phyloP scores from a whole-genome alignment of 2,329 filamentous ascomycete species.

The Venturia asperata region DNA sequence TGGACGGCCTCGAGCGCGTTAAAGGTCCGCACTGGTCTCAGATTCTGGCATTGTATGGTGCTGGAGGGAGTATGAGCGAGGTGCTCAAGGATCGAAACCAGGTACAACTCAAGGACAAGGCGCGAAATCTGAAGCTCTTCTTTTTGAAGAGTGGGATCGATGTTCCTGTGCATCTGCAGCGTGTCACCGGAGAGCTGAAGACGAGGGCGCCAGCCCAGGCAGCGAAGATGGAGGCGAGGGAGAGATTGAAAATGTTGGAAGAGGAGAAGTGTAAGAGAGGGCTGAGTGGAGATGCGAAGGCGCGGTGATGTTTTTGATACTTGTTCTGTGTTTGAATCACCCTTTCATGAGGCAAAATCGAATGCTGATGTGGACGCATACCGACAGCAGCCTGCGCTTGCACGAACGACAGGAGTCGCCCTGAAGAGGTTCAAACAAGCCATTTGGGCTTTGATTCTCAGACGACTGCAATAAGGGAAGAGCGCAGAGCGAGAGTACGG shows the following conservation, averaged over 20 bases:
- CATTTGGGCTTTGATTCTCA: no score
- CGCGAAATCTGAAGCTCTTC: slow-evolving; percentile 80
- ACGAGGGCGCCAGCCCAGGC: slow-evolving; percentile 67
- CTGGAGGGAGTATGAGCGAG: slow-evolving; percentile 70
- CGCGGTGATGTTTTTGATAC: not conserved
- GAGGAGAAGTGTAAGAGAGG: slow-evolving; percentile 13
- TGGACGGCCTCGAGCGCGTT: slow-evolving; percentile 80
- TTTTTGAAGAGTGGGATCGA: slow-evolving; percentile 88
- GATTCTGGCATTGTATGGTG: slow-evolving; percentile 76
- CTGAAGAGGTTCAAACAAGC: not conserved
- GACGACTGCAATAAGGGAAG: not conserved
- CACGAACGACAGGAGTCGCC: not conserved
- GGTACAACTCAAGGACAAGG: slow-evolving; percentile 89
- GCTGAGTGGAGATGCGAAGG: not conserved
- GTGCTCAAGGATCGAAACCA: slow-evolving; percentile 84
- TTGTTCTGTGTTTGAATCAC: not conserved
- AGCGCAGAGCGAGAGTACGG: not conserved
- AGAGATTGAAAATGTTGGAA: slow-evolving; percentile 16
- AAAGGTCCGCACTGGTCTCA: slow-evolving; percentile 92
- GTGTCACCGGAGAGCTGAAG: slow-evolving; percentile 83
- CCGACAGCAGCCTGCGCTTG: not conserved
- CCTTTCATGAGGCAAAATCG: not conserved
- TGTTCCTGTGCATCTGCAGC: slow-evolving; percentile 79
- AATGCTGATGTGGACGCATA: not conserved
- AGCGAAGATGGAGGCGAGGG: slow-evolving; percentile 19